These are phyloP conservation scores for Ogataea trehaloabstinens DNA, from an alignment of 805 yeast genomes.

Conservation along the genomic window DNA sequence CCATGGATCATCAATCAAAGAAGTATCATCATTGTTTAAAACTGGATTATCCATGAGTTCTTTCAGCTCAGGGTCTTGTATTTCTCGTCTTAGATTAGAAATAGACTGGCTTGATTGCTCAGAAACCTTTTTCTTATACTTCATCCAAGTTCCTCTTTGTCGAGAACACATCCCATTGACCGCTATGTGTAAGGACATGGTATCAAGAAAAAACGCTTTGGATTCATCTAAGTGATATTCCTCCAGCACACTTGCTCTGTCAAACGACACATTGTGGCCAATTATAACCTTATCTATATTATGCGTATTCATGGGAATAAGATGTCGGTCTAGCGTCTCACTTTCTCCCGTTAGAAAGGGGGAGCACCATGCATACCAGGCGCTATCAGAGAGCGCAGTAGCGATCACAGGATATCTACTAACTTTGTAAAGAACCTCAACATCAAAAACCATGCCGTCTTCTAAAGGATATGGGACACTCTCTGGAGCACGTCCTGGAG, in stretches of 20 bases:
- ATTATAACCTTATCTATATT: conserved; percentile 57
- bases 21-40: conserved; percentile 29
- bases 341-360: conserved; percentile 69
- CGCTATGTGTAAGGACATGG: conserved; percentile 91
- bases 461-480: conserved; percentile 70
- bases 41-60: conserved; percentile 28
- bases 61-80: conserved; percentile 24
- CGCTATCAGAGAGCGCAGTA: conserved; percentile 67
- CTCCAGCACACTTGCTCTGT: conserved; percentile 80
- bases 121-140: conserved; percentile 44
- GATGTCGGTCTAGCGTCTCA: conserved; percentile 47
- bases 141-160: conserved; percentile 78
- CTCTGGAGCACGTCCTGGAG: conserved; percentile 48
- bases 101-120: conserved; percentile 19
- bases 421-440: conserved; percentile 77
- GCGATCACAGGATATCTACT: conserved; percentile 79
- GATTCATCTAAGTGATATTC: conserved; percentile 72
- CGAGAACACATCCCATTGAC: conserved; percentile 89
- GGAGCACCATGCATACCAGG: conserved; percentile 96
- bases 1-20: conserved; percentile 78
- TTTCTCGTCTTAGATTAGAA: conserved; percentile 19
- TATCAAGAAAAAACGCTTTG: conserved; percentile 80
- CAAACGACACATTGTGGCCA: conserved; percentile 91
- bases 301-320: conserved; percentile 70
- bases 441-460: conserved; percentile 77